Base-by-base conservation (phyloP, 2,329 filamentous ascomycete species). In the Piedraia hortae region DNA sequence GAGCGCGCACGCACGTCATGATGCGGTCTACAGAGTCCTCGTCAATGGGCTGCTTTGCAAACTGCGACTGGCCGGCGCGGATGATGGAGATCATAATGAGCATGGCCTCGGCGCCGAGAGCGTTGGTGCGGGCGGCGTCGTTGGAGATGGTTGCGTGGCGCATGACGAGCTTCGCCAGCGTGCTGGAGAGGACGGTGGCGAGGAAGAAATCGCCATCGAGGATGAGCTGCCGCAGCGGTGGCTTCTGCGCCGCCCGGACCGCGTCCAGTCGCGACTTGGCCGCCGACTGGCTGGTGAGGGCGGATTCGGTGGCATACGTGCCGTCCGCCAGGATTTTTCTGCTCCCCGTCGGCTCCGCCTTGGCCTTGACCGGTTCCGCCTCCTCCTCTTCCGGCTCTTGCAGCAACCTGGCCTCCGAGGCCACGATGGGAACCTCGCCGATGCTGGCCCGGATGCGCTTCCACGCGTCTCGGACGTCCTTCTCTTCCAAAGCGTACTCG, bases 11-110 rank as follows among this genome's bases (percentile, higher is more conserved):
- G 42, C 82, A 93, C 17, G 77, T 78, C 85, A 97, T 93, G 44
- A 97, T 82, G 36, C 85, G 69, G 45, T 97, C 85, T n/a, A 93
- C 63, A 0, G 85, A 91, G 44, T 97, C 85, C 44, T 97, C 85
- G 30, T 97, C 85, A 31, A 97, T 93, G 2, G 78, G 74, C 1
- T 77, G 72, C 53, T 93, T 93, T 41, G 89, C 85, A 35, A 97
- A 97, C 31, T 90, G 77, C n/a, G 82, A 93, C 48, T 97, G 85
- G 18, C 85, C 85, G 28, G 91, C 85, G 21, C 85, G 78, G 33
- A 97, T 77, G 34, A 97, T 88, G 4, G 85, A 93, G 36, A 97
- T 90, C 80, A 93, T 90, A 43, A 97, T 93, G 23, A 97, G 60
- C 85, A 97, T 97, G 19, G 85, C 85, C 47, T 97, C 85, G 3